Evolutionary conservation across 108 stramenopile genomes (phyloP).

Genomic region (Fragilaria crotonensis): DNA sequence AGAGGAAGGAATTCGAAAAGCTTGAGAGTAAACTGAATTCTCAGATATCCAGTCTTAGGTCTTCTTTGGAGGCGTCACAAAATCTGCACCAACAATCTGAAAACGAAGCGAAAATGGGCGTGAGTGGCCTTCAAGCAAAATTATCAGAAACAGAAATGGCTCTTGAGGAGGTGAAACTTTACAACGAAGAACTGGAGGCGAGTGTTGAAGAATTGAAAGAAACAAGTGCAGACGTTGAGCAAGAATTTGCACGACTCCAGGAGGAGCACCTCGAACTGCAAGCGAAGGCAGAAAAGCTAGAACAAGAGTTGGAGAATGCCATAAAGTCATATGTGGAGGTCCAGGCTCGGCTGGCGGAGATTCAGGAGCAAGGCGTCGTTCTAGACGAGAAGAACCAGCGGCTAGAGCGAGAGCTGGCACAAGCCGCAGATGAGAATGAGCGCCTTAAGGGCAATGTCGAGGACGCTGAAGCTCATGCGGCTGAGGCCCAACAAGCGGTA

Average conservation of each 20-base stretch:
- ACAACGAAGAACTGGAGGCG: neutral
- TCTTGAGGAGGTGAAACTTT: neutral
- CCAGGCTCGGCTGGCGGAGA: neutral
- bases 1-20: neutral
- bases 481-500: neutral
- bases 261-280: neutral
- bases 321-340: neutral
- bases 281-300: neutral
- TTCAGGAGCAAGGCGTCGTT: neutral
- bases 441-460: slow-evolving; percentile 8
- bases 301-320: neutral
- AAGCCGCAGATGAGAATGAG: slow-evolving; percentile 10
- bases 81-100: neutral
- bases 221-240: neutral
- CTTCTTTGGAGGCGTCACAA: neutral
- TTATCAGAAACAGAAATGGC: neutral
- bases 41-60: neutral
- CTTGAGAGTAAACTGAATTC: neutral
- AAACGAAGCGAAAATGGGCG: neutral
- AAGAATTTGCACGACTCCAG: neutral
- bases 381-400: neutral
- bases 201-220: neutral
- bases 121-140: neutral
- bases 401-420: neutral
- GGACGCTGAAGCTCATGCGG: slow-evolving; percentile 11